Percentiles rank a stretch among this genome's conserved stretches.
phyloP scores from a whole-genome alignment of 768 basidiomycete species.

The Termitomyces sp. region DNA sequence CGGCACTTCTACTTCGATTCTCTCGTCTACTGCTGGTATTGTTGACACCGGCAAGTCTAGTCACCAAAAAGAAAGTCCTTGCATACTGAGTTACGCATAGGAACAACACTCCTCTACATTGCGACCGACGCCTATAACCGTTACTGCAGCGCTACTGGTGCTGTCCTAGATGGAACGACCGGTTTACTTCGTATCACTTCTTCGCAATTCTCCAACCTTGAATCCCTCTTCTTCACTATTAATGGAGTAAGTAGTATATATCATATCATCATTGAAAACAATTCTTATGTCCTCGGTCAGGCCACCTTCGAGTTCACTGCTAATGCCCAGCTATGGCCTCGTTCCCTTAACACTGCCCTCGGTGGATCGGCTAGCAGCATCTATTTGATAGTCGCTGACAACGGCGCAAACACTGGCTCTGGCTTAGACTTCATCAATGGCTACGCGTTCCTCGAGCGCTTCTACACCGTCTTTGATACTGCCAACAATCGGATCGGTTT shows the following conservation, averaged over 20 bases:
- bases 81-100: constrained; percentile 11
- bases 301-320: constrained; percentile 33
- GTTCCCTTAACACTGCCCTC: constrained; percentile 26
- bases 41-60: constrained; percentile 45
- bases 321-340: constrained; percentile 34
- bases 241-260: constrained; percentile 33
- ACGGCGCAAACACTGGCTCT: constrained; percentile 33
- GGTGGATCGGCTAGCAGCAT: constrained; percentile 25
- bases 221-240: constrained; percentile 54
- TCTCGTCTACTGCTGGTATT: constrained; percentile 45
- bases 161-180: constrained; percentile 27
- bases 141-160: constrained; percentile 45
- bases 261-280: background rate
- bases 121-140: constrained; percentile 38
- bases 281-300: constrained; percentile 12
- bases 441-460: too few relatives aligned
- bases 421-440: constrained; percentile 28
- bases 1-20: constrained; percentile 37
- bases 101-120: constrained; percentile 46
- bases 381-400: constrained; percentile 30
- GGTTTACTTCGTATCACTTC: constrained; percentile 51
- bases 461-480: constrained; percentile 27
- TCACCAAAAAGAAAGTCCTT: background rate
- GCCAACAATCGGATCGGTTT: constrained; percentile 50
- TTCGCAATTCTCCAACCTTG: constrained; percentile 43